Percentiles rank a stretch among this genome's conserved stretches.
Evolutionary conservation across 768 basidiomycete species (phyloP).

Genomic region (Termitomyces sp.): DNA sequence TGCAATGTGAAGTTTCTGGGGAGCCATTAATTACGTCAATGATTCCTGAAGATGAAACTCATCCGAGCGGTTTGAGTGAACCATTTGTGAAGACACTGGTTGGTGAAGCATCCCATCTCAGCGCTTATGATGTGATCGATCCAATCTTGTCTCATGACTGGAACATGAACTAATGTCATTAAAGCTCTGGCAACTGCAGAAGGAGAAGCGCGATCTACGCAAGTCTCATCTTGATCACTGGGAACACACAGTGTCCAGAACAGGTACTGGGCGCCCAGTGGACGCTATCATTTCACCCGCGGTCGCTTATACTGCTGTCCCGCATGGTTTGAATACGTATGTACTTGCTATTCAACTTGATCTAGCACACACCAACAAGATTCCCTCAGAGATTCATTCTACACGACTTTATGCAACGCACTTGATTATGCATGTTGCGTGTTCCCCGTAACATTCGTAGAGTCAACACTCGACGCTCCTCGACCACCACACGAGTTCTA

Average conservation of each 20-base stretch:
- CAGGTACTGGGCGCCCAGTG: conserved; percentile 63
- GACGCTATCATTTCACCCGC: conserved; percentile 69
- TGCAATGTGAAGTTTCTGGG: conserved; percentile 37
- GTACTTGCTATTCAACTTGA: neutral
- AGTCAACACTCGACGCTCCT: conserved; percentile 45
- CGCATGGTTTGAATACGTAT: conserved; percentile 55
- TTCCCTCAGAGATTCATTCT: conserved; percentile 41
- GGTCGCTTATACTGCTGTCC: conserved; percentile 54
- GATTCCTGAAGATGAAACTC: conserved; percentile 26
- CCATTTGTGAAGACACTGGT: conserved; percentile 40
- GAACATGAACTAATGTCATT: conserved; percentile 4
- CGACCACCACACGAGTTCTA: conserved; percentile 44
- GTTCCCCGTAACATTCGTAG: conserved; percentile 63
- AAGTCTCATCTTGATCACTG: conserved; percentile 59
- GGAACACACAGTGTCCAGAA: conserved; percentile 42
- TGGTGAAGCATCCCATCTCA: conserved; percentile 33
- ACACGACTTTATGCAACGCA: conserved; percentile 61
- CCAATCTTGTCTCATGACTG: conserved; percentile 1
- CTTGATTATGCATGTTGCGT: conserved; percentile 55
- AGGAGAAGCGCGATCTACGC: conserved; percentile 43
- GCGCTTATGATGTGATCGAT: conserved; percentile 34
- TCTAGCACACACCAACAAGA: neutral
- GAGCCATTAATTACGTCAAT: conserved; percentile 58
- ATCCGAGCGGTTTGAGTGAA: conserved; percentile 25
- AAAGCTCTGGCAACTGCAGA: conserved; percentile 61